Evolutionary conservation across 768 basidiomycete genomes (phyloP).

Genomic region (Royoungia palumana): DNA sequence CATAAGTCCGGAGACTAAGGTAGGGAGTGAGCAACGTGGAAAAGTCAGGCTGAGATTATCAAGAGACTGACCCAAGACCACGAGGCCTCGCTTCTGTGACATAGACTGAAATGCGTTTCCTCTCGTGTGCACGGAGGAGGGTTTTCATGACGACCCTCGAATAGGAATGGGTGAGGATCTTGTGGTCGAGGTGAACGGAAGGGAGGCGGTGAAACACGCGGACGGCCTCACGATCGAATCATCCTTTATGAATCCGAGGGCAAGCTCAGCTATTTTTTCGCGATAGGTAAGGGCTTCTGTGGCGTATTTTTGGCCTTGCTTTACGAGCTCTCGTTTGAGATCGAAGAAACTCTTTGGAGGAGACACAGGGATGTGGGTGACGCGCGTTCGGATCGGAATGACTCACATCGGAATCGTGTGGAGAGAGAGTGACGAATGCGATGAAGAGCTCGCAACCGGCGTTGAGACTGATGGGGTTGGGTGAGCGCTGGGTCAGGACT

Average conservation of each 20-base stretch:
- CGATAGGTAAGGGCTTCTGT: constrained; percentile 81
- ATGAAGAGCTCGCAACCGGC: constrained; percentile 92
- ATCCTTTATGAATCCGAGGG: constrained; percentile 92
- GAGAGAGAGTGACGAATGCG: constrained; percentile 81
- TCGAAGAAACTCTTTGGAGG: constrained; percentile 68
- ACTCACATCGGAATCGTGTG: constrained; percentile 76
- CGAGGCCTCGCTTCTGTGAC: constrained; percentile 94
- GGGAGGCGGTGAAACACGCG: constrained; percentile 14
- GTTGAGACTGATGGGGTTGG: constrained; percentile 79
- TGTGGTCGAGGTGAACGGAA: constrained; percentile 15
- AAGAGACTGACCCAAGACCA: constrained; percentile 68
- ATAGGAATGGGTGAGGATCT: constrained; percentile 97
- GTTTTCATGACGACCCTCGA: constrained; percentile 95
- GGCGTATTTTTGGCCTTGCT: constrained; percentile 76
- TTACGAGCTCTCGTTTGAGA: constrained; percentile 78
- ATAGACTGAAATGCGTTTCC: constrained; percentile 94
- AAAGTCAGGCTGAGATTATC: background rate
- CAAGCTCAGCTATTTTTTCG: constrained; percentile 82
- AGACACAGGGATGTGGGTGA: constrained; percentile 3
- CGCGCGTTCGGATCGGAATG: constrained; percentile 12
- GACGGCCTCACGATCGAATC: constrained; percentile 71
- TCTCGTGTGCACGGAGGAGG: constrained; percentile 82
- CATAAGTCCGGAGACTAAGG: constrained; percentile 83
- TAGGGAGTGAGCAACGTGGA: background rate
- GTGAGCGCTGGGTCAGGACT: constrained; percentile 54